Evolutionary conservation across 1,139 yeast species (phyloP).

Genomic region (Blastobotrys capitulatus): DNA sequence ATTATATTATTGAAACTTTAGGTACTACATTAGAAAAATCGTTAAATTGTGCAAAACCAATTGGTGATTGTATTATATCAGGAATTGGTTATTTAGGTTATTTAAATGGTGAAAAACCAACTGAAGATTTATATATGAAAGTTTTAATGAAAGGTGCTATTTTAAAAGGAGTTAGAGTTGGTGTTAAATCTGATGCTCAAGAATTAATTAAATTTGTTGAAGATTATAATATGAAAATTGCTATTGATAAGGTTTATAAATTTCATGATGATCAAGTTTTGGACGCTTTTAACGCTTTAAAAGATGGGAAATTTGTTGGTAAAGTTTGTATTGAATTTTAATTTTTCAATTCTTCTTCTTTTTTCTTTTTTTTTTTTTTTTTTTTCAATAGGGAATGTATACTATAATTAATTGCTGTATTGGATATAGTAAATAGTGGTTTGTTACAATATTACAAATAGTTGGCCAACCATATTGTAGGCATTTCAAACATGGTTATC

Average conservation of each 20-base stretch:
- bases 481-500: too few species aligned
- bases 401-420: too few species aligned
- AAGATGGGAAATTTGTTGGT: conserved; percentile 15
- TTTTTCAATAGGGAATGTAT: too few species aligned
- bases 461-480: too few species aligned
- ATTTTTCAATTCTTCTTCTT: too few species aligned
- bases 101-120: conserved; percentile 4
- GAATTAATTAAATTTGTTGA: conserved; percentile 16
- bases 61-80: conserved; percentile 12
- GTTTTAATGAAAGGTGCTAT: conserved; percentile 11
- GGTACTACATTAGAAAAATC: conserved; percentile 16
- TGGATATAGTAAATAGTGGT: too few species aligned
- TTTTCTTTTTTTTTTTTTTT: too few species aligned
- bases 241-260: conserved; percentile 14
- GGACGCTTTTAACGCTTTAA: conserved; percentile 15
- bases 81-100: conserved; percentile 15
- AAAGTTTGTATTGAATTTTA: conserved; percentile 13
- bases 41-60: conserved; percentile 11
- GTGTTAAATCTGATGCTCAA: conserved; percentile 12
- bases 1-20: conserved; percentile 17
- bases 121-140: conserved; percentile 10
- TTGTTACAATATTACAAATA: too few species aligned
- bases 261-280: conserved; percentile 11
- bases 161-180: conserved; percentile 17
- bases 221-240: conserved; percentile 13